Conservation (phyloP, 2,329 filamentous ascomycete genomes). For the Westerdykella aurantiaca region DNA sequence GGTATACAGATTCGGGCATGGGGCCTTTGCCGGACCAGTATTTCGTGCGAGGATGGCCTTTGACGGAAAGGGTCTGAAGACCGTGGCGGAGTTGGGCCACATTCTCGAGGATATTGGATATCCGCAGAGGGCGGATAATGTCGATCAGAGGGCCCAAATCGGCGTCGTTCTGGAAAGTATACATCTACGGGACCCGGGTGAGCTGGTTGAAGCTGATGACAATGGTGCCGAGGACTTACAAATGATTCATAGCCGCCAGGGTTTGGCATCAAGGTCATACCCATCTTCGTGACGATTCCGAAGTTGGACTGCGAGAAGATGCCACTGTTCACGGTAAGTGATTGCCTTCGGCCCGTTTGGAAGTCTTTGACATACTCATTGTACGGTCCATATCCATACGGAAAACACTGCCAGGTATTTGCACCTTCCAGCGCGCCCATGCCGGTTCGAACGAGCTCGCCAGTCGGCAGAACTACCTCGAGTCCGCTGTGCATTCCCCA, state of each 20-base stretch:
- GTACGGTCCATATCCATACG: constrained; percentile 35
- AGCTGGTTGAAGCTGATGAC: constrained; percentile 20
- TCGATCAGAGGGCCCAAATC: constrained; percentile 46
- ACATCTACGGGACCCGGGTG: constrained; percentile 9
- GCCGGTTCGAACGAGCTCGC: constrained; percentile 34
- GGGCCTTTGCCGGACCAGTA: constrained; percentile 11
- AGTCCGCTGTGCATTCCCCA: constrained; percentile 43
- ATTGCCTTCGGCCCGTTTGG: too few species aligned
- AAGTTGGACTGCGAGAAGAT: constrained; percentile 35
- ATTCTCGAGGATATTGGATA: constrained; percentile 17
- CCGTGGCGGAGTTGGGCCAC: constrained; percentile 18
- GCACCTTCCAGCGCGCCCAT: constrained; percentile 16
- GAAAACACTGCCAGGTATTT: constrained; percentile 29
- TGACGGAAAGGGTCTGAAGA: constrained; percentile 15
- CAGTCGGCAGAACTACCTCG: constrained; percentile 40
- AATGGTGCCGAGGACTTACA: too few species aligned
- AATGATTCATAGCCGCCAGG: constrained; percentile 13
- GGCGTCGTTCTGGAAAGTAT: constrained; percentile 45
- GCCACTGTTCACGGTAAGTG: constrained; percentile 8
- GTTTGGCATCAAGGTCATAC: constrained; percentile 34
- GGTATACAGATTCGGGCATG: constrained; percentile 9
- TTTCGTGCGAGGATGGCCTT: constrained; percentile 11
- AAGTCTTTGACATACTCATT: constrained; percentile 14
- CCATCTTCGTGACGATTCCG: constrained; percentile 46
- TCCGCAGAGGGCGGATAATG: constrained; percentile 44